A percentile compares a stretch with the other conserved stretches of the same genome.
These are phyloP conservation scores for Waitea zeae DNA, from an alignment of 1,284 basidiomycete species.

Conservation along the genomic window DNA sequence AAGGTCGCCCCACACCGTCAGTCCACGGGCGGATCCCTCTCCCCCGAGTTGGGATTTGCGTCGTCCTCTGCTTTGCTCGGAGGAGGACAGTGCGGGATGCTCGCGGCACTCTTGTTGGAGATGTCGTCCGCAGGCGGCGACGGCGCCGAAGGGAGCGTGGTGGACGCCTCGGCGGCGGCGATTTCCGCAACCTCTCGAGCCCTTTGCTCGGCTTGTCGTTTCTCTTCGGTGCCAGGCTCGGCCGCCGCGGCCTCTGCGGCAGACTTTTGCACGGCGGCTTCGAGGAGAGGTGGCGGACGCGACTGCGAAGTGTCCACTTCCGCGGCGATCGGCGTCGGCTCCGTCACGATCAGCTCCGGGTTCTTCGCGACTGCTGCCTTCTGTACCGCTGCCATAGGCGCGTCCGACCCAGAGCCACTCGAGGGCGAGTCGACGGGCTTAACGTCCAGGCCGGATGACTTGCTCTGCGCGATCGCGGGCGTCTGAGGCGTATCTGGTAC, in stretches of 20 bases:
- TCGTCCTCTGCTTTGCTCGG: not conserved
- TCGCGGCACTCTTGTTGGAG: not conserved
- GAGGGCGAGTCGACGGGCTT: not conserved
- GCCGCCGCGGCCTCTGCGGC: no score
- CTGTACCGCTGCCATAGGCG: not conserved
- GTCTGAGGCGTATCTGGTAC: no score
- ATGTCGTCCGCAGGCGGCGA: not conserved
- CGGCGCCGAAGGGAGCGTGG: not conserved
- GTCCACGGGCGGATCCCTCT: conserved; percentile 7
- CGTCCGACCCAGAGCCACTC: no score
- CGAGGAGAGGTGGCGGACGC: no score
- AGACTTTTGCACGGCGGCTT: no score
- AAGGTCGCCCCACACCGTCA: conserved; percentile 47
- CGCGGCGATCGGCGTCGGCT: no score
- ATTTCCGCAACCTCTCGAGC: not conserved
- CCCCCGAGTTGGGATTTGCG: not conserved
- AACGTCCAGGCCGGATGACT: not conserved
- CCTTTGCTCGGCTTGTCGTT: no score
- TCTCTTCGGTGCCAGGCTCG: no score
- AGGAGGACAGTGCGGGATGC: not conserved
- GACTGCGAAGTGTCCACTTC: no score
- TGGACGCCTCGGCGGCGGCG: not conserved
- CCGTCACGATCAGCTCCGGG: not conserved
- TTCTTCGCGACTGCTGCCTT: not conserved
- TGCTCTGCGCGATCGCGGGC: not conserved